Conservation (phyloP, 306 rosid genomes). For the Acmispon strigosus region DNA sequence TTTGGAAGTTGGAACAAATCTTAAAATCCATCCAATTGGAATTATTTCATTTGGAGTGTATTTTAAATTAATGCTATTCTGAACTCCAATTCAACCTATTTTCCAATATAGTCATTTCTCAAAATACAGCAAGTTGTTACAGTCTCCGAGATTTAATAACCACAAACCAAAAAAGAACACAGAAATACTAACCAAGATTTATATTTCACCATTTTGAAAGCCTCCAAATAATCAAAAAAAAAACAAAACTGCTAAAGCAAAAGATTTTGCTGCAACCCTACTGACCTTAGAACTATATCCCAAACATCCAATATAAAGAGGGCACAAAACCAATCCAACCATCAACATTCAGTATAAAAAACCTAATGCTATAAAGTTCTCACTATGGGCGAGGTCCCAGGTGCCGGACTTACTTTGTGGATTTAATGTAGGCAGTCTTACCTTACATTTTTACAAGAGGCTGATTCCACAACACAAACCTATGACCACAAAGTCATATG, state of each 20-base stretch:
- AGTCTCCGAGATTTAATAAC: not conserved
- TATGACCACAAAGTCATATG: no score
- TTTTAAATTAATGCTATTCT: not conserved
- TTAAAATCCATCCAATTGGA: not conserved
- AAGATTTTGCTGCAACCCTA: conserved; percentile 39
- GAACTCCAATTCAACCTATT: not conserved
- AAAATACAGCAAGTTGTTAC: not conserved
- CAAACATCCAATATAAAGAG: conserved; percentile 43
- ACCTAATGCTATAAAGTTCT: no score
- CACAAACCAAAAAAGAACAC: not conserved
- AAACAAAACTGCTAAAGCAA: conserved; percentile 29
- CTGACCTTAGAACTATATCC: conserved; percentile 47
- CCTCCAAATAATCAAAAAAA: conserved; percentile 33
- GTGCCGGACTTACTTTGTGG: no score
- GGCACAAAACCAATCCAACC: conserved; percentile 47
- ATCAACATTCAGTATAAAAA: conserved; percentile 9
- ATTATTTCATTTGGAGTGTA: not conserved
- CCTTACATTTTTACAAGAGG: no score
- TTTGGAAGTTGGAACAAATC: conserved; percentile 1
- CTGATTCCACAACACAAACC: no score
- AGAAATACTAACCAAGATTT: not conserved
- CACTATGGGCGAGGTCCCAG: no score
- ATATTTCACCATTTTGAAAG: conserved; percentile 31
- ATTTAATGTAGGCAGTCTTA: no score
- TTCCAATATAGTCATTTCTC: not conserved